Evolutionary conservation across 345 rosid genomes (phyloP).

Genomic region (Eucalyptus sp.): DNA sequence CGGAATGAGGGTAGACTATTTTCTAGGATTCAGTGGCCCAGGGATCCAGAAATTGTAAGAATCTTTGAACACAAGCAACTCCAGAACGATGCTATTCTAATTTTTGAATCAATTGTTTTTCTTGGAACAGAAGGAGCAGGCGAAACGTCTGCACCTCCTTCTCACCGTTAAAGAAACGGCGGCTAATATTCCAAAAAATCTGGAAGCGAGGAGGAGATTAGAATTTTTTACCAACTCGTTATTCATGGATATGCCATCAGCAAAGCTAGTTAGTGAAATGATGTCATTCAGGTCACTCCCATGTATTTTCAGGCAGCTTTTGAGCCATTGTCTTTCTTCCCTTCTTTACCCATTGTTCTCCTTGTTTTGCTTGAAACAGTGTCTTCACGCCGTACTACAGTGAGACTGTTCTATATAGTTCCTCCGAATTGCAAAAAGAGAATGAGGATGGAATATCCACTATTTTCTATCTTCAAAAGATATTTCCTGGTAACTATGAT

Average conservation of each 20-base stretch:
- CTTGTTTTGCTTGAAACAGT: slow-evolving; percentile 25
- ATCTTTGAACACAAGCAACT: not conserved
- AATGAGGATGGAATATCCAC: slow-evolving; percentile 98
- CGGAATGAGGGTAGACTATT: slow-evolving; percentile 80
- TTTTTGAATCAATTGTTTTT: not conserved
- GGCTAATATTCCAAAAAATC: slow-evolving; percentile 90
- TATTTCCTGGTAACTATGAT: slow-evolving; percentile 66
- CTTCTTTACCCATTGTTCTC: not conserved
- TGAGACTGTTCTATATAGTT: slow-evolving; percentile 95
- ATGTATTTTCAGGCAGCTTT: not conserved
- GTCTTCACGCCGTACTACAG: slow-evolving; percentile 99
- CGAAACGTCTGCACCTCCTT: slow-evolving; percentile 90
- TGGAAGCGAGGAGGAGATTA: slow-evolving; percentile 96
- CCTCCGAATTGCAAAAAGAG: slow-evolving; percentile 76
- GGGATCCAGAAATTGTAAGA: slow-evolving; percentile 86
- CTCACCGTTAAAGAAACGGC: slow-evolving; percentile 94
- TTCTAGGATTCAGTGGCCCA: slow-evolving; percentile 85
- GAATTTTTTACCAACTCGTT: slow-evolving; percentile 85
- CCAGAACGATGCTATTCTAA: slow-evolving; percentile 3
- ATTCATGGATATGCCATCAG: slow-evolving; percentile 91
- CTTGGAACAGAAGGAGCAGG: slow-evolving; percentile 71
- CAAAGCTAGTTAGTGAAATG: slow-evolving; percentile 85
- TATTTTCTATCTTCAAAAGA: slow-evolving; percentile 98
- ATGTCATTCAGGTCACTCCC: slow-evolving; percentile 62
- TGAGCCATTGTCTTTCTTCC: not conserved